Evolutionary conservation across 371 early-diverging fungal genomes (phyloP).

Genomic region (Coemansia sp.): DNA sequence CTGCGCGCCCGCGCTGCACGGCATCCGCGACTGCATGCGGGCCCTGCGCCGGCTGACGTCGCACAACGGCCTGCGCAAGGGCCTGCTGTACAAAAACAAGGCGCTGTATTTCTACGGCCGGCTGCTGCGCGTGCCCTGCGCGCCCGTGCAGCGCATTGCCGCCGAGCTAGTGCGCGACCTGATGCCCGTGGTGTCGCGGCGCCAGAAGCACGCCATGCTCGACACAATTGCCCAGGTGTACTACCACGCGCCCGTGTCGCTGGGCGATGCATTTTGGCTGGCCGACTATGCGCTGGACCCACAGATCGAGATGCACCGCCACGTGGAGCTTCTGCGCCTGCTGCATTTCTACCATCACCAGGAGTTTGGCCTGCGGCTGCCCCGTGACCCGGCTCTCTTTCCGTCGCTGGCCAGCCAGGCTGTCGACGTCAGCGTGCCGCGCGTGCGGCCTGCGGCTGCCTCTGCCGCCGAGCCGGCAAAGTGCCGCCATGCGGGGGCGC

Average conservation of each 20-base stretch:
- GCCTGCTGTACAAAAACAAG: slow-evolving; percentile 45
- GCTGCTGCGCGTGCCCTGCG: slow-evolving; percentile 4
- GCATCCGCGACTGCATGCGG: slow-evolving; percentile 26
- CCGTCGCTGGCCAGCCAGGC: slow-evolving; percentile 39
- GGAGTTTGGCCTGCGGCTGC: slow-evolving; percentile 24
- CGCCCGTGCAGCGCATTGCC: slow-evolving; percentile 15
- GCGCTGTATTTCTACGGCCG: slow-evolving; percentile 38
- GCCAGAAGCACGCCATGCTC: slow-evolving; percentile 24
- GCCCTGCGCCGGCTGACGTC: slow-evolving; percentile 36
- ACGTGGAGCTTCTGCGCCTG: slow-evolving; percentile 41
- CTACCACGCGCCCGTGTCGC: slow-evolving; percentile 15
- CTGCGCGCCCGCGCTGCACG: slow-evolving; percentile 25
- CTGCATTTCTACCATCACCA: slow-evolving; percentile 39
- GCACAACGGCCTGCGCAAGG: slow-evolving; percentile 46
- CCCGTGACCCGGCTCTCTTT: slow-evolving; percentile 35
- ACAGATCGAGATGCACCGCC: slow-evolving; percentile 47
- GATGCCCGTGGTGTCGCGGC: slow-evolving; percentile 36
- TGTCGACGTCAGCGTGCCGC: slow-evolving; percentile 5
- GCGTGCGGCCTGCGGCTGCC: neutral
- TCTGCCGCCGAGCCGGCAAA: neutral
- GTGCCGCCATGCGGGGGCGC: neutral
- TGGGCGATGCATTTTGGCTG: slow-evolving; percentile 40
- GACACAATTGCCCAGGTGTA: slow-evolving; percentile 29
- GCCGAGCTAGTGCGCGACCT: slow-evolving; percentile 44
- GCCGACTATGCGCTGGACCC: slow-evolving; percentile 37